phyloP scores from a whole-genome alignment of 1,139 yeast species.

The Suhomyces choctaworum region DNA sequence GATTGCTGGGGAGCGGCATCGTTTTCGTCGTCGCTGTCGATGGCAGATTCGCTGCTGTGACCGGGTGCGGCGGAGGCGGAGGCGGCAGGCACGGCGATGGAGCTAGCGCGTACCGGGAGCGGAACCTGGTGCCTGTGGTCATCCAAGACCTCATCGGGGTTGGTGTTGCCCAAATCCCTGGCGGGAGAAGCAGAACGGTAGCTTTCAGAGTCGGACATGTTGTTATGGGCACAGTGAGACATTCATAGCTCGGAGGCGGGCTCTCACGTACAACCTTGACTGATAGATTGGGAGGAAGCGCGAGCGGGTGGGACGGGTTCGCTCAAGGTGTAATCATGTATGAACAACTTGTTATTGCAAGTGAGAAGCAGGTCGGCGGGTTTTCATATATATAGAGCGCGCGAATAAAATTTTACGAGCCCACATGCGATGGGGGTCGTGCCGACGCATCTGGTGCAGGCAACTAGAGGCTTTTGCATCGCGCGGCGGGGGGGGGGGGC shows the following conservation, averaged over 20 bases:
- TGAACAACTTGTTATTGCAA: background rate
- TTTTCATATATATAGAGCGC: no score
- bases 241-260: constrained; percentile 2
- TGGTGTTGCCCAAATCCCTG: constrained; percentile 25
- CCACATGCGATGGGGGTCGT: background rate
- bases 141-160: constrained; percentile 51
- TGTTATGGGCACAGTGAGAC: constrained; percentile 4
- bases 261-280: background rate
- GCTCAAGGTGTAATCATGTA: background rate
- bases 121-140: constrained; percentile 59
- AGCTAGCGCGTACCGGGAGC: constrained; percentile 34
- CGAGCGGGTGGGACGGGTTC: background rate
- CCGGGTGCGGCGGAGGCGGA: constrained; percentile 2
- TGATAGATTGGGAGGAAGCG: background rate
- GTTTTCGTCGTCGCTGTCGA: constrained; percentile 13
- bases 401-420: background rate
- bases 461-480: no score
- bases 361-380: background rate
- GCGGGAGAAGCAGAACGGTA: constrained; percentile 37
- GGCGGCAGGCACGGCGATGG: background rate
- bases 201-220: constrained; percentile 51
- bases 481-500: no score
- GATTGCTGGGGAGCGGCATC: background rate
- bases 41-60: constrained; percentile 9
- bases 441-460: no score